phyloP scores from a whole-genome alignment of 257 asterid genomes.

The Cynanchum wilfordii region DNA sequence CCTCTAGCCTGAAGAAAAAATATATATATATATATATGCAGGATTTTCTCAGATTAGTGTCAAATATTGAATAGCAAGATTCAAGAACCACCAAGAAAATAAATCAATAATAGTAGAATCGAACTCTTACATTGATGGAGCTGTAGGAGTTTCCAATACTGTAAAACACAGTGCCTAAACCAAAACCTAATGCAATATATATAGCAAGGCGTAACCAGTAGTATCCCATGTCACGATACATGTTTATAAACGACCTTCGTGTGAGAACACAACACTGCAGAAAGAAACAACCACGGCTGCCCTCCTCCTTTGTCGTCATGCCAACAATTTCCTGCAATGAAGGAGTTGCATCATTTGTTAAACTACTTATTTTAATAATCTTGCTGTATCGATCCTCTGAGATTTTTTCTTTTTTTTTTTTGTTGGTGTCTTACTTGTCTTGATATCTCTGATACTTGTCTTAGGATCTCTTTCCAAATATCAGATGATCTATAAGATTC shows the following conservation, averaged over 20 bases:
- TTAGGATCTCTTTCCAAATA: constrained; percentile 26
- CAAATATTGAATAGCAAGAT: not conserved
- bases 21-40: no score
- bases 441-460: constrained; percentile 17
- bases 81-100: not conserved
- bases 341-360: not conserved
- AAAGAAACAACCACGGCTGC: constrained; percentile 23
- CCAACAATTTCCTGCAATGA: constrained; percentile 2
- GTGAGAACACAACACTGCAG: constrained; percentile 46
- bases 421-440: constrained; percentile 13
- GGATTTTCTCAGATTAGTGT: not conserved
- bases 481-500: constrained; percentile 38
- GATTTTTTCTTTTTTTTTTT: no score
- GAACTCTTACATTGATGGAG: constrained; percentile 29
- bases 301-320: constrained; percentile 20
- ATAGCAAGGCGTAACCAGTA: constrained; percentile 57
- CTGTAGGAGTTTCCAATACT: constrained; percentile 25
- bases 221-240: constrained; percentile 60
- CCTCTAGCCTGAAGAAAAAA: constrained; percentile 25
- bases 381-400: no score
- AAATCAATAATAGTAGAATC: not conserved
- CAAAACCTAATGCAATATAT: constrained; percentile 41
- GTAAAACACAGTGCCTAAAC: constrained; percentile 51
- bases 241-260: constrained; percentile 45
- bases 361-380: not conserved